phyloP scores from a whole-genome alignment of 2,329 filamentous ascomycete genomes.

The Pseudocercospora musae region DNA sequence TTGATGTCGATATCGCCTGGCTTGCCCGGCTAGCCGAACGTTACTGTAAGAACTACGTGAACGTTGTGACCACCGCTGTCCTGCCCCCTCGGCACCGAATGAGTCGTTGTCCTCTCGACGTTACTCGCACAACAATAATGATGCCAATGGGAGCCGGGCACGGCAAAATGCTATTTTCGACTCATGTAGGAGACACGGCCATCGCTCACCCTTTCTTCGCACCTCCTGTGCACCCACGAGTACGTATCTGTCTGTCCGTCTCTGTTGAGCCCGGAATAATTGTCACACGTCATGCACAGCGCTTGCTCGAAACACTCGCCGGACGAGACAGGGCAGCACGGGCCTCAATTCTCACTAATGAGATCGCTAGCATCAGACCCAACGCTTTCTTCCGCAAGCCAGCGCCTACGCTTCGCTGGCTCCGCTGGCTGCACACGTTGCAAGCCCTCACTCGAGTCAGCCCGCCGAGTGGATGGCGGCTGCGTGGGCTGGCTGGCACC shows the following conservation, averaged over 20 bases:
- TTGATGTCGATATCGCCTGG: slow-evolving; percentile 7
- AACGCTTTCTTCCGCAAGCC: slow-evolving; percentile 2
- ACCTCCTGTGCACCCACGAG: not conserved
- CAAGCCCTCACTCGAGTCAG: slow-evolving; percentile 12
- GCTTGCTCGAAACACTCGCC: slow-evolving; percentile 14
- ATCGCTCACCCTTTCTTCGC: not conserved
- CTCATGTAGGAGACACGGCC: not conserved
- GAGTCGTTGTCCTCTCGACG: not conserved
- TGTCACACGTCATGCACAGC: slow-evolving; percentile 19
- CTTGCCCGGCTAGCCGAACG: not conserved
- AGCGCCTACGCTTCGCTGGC: slow-evolving; percentile 7
- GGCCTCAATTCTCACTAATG: slow-evolving; percentile 7
- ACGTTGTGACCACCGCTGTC: not conserved
- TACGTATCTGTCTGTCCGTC: not conserved
- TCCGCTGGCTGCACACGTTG: slow-evolving; percentile 3
- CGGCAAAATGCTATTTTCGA: slow-evolving; percentile 2
- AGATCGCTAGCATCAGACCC: slow-evolving; percentile 6
- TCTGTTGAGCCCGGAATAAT: slow-evolving; percentile 10
- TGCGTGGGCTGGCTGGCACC: slow-evolving; percentile 14
- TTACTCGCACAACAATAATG: slow-evolving; percentile 1
- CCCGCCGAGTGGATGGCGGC: slow-evolving; percentile 13
- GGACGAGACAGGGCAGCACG: slow-evolving; percentile 12
- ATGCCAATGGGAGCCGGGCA: not conserved
- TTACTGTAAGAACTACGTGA: slow-evolving; percentile 1
- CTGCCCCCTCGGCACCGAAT: slow-evolving; percentile 1